A percentile compares a stretch with the other conserved stretches of the same genome.
Conservation (phyloP, 768 basidiomycete species). For the Tephrocybe sp. region DNA sequence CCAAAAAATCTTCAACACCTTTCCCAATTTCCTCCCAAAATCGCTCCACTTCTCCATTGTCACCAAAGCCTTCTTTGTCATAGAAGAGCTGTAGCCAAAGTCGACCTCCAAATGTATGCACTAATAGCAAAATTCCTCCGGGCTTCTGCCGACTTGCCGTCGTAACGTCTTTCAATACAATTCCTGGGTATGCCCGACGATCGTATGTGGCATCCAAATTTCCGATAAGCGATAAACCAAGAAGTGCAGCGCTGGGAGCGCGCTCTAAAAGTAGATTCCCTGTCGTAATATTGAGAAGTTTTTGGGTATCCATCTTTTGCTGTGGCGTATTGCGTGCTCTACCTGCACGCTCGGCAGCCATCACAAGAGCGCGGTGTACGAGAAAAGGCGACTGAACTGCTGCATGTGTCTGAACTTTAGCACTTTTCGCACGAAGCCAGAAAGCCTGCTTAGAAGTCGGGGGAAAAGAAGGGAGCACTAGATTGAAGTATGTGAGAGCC, state of each 20-base stretch:
- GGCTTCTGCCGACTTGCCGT: slow-evolving; percentile 64
- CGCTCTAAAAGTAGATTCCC: slow-evolving; percentile 13
- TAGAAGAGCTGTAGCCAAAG: slow-evolving; percentile 47
- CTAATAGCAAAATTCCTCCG: slow-evolving; percentile 60
- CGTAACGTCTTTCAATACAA: slow-evolving; percentile 55
- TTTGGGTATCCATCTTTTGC: neutral
- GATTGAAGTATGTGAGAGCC: slow-evolving; percentile 61
- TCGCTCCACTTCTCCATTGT: slow-evolving; percentile 18
- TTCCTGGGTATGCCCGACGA: slow-evolving; percentile 41
- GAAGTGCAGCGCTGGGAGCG: slow-evolving; percentile 32
- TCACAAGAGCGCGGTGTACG: slow-evolving; percentile 44
- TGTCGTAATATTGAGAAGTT: neutral
- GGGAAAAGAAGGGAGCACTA: slow-evolving; percentile 62
- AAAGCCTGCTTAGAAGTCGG: slow-evolving; percentile 41
- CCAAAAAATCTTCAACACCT: slow-evolving; percentile 19
- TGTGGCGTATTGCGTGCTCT: slow-evolving; percentile 22
- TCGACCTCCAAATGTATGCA: slow-evolving; percentile 56
- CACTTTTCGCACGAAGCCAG: slow-evolving; percentile 56
- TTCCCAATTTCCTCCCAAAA: slow-evolving; percentile 27
- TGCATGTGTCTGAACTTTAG: slow-evolving; percentile 48
- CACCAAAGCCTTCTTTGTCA: slow-evolving; percentile 28
- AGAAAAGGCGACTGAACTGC: slow-evolving; percentile 52
- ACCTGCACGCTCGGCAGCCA: slow-evolving; percentile 45
- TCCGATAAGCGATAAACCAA: slow-evolving; percentile 67
- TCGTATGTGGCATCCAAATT: slow-evolving; percentile 65